These are phyloP conservation scores for Phalaenopsis equestris DNA, from an alignment of 106 monocot species.

Conservation along the genomic window DNA sequence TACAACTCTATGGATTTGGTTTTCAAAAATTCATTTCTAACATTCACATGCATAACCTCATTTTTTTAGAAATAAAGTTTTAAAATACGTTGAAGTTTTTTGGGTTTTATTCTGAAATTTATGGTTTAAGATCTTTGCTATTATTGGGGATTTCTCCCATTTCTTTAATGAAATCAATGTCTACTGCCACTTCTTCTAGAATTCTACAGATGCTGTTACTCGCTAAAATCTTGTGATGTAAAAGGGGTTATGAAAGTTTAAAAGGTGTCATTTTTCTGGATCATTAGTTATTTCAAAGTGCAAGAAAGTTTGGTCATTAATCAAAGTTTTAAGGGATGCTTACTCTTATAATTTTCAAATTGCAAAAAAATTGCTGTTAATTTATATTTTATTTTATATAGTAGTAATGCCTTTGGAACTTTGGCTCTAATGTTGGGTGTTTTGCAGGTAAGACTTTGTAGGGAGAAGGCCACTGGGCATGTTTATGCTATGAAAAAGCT, in stretches of 20 bases:
- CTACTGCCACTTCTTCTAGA: background rate
- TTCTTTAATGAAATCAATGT: background rate
- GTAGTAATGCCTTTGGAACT: background rate
- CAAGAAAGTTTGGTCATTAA: background rate
- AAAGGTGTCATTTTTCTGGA: background rate
- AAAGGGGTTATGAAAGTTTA: background rate
- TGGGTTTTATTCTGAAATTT: background rate
- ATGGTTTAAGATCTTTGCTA: background rate
- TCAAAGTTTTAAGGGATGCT: background rate
- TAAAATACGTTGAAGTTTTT: background rate
- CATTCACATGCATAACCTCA: background rate
- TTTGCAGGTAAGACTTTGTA: conserved; percentile 38
- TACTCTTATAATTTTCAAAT: background rate
- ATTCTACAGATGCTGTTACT: background rate
- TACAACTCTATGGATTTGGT: no score
- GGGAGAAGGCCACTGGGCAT: conserved; percentile 27
- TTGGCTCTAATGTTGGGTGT: background rate
- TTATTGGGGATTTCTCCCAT: background rate
- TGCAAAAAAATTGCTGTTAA: background rate
- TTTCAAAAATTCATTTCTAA: background rate
- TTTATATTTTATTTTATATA: background rate
- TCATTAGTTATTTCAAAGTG: background rate
- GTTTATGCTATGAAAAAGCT: conserved; percentile 26
- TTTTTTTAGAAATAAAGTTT: background rate
- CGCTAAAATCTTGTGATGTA: background rate